Evolutionary conservation across 1,139 yeast genomes (phyloP).

Genomic region (Geotrichum carabidarum): DNA sequence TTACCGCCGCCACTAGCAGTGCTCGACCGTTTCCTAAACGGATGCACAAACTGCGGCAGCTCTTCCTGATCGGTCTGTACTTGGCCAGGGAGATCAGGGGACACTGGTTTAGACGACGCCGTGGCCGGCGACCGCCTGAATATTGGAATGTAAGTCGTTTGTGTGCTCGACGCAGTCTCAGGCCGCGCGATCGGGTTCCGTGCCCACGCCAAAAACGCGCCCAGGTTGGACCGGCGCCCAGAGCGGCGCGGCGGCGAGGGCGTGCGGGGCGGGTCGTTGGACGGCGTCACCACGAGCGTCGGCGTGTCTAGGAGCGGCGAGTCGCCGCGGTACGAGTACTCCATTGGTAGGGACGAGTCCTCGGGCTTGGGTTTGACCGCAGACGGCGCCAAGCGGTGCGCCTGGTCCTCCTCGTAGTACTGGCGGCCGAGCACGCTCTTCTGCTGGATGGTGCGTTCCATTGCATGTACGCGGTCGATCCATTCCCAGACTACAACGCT

Average conservation of each 20-base stretch:
- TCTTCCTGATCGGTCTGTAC: too few species aligned
- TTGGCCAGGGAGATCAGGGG: neutral
- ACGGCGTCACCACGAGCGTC: neutral
- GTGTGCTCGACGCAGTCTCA: conserved; percentile 12
- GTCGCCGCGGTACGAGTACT: neutral
- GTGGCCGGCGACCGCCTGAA: neutral
- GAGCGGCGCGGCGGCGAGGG: neutral
- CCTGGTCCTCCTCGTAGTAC: conserved; percentile 55
- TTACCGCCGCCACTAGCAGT: too few species aligned
- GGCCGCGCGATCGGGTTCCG: conserved; percentile 13
- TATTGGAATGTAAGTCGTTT: conserved; percentile 5
- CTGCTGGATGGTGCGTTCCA: conserved; percentile 58
- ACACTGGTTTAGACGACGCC: neutral
- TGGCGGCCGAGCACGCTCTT: conserved; percentile 75
- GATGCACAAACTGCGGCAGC: too few species aligned
- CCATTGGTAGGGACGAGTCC: neutral
- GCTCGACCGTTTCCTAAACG: too few species aligned
- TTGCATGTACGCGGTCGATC: conserved; percentile 62
- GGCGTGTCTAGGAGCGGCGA: neutral
- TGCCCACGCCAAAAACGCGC: conserved; percentile 4
- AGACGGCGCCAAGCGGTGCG: neutral
- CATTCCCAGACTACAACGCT: conserved; percentile 79
- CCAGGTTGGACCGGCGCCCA: neutral
- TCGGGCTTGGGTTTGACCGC: neutral
- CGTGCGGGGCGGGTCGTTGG: neutral